Evolutionary conservation across 192 early-diverging fungal genomes (phyloP).

Genomic region (Linderina pennispora): DNA sequence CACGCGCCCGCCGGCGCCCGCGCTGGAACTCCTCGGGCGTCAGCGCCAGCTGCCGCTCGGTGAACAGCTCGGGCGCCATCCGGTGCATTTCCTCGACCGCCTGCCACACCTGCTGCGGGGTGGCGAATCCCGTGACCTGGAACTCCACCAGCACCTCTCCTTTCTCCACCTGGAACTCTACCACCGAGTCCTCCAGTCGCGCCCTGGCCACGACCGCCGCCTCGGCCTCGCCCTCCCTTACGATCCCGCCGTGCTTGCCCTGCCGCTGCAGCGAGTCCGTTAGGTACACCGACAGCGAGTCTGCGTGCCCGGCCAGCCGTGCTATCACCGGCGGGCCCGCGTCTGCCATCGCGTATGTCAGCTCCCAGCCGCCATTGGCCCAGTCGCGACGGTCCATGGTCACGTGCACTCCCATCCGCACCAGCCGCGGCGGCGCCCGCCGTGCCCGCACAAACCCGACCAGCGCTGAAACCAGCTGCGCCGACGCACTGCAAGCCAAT

Average conservation of each 20-base stretch:
- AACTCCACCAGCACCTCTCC: slow-evolving; percentile 9
- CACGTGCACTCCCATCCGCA: slow-evolving; percentile 24
- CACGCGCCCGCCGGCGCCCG: not conserved
- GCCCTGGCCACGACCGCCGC: slow-evolving; percentile 25
- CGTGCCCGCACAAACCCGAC: slow-evolving; percentile 34
- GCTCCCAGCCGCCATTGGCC: slow-evolving; percentile 10
- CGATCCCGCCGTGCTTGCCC: slow-evolving; percentile 41
- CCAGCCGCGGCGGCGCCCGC: slow-evolving; percentile 36
- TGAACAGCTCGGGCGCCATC: slow-evolving; percentile 37
- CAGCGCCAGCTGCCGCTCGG: slow-evolving; percentile 8
- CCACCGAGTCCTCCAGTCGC: slow-evolving; percentile 16
- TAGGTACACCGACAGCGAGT: slow-evolving; percentile 28
- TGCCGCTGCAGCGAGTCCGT: slow-evolving; percentile 31
- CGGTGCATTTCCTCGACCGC: slow-evolving; percentile 12
- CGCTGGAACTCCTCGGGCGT: slow-evolving; percentile 5
- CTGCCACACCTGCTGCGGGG: slow-evolving; percentile 6
- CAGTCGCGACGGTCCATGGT: slow-evolving; percentile 35
- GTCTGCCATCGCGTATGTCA: slow-evolving; percentile 10
- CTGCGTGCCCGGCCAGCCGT: slow-evolving; percentile 14
- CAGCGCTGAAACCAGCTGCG: slow-evolving; percentile 37
- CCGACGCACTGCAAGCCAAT: slow-evolving; percentile 28
- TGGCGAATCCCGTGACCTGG: slow-evolving; percentile 4
- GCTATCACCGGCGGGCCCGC: too few species aligned
- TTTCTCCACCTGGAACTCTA: slow-evolving; percentile 31
- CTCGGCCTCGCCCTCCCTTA: slow-evolving; percentile 40